A percentile compares a stretch with the other conserved stretches of the same genome.
Evolutionary conservation across 345 rosid species (phyloP).

Genomic region (Schrenkiella parvula): DNA sequence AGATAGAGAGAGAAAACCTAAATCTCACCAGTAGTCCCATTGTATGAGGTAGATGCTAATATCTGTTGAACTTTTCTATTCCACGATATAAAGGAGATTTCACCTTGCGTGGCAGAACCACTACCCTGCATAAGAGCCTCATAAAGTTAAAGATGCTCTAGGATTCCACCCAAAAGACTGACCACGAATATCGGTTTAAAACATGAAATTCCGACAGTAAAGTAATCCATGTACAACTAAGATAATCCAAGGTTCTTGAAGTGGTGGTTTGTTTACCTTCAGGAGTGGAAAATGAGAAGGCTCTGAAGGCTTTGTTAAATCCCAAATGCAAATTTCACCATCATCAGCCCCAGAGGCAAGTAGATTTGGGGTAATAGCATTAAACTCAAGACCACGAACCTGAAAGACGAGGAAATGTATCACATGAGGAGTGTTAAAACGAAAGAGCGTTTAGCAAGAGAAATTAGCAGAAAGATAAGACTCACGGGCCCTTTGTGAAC

Average conservation of each 20-base stretch:
- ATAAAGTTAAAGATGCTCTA: slow-evolving; percentile 6
- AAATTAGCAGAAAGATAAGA: slow-evolving; percentile 4
- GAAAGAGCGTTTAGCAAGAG: neutral
- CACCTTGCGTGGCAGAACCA: slow-evolving; percentile 94
- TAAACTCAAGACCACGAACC: slow-evolving; percentile 99
- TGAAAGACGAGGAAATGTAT: slow-evolving; percentile 26
- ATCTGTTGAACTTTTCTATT: slow-evolving; percentile 91
- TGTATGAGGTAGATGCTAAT: slow-evolving; percentile 87
- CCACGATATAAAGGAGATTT: slow-evolving; percentile 95
- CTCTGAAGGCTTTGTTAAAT: slow-evolving; percentile 70
- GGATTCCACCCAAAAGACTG: neutral
- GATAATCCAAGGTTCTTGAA: neutral
- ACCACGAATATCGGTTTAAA: neutral
- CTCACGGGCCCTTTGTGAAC: slow-evolving; percentile 96
- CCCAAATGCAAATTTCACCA: slow-evolving; percentile 97
- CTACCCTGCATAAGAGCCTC: slow-evolving; percentile 58
- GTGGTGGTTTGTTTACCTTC: slow-evolving; percentile 43
- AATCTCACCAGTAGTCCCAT: slow-evolving; percentile 91
- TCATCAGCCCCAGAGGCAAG: slow-evolving; percentile 99
- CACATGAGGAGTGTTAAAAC: neutral
- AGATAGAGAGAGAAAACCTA: neutral
- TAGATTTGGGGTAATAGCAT: slow-evolving; percentile 62
- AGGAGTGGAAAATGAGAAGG: slow-evolving; percentile 85
- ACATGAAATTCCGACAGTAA: neutral
- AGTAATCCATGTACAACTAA: neutral